Conservation (phyloP, 805 yeast genomes). For the Myxozyma neotropica region DNA sequence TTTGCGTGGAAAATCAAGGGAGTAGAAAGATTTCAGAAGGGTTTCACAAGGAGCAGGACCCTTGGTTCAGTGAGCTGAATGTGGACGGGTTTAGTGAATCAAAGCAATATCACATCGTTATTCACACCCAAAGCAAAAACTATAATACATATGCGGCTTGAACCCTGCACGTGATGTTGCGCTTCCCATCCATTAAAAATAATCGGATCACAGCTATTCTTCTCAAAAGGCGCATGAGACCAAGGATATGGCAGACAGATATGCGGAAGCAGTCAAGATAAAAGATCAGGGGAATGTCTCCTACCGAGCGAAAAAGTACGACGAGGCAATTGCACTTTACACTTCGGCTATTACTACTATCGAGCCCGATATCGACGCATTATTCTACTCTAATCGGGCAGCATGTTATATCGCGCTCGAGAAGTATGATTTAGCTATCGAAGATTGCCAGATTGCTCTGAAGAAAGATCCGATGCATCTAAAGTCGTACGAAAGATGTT, state of each 20-base stretch:
- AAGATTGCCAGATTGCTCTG: conserved; percentile 84
- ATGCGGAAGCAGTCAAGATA: background rate
- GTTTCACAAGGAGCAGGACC: no score
- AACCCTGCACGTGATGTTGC: no score
- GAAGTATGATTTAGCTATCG: conserved; percentile 79
- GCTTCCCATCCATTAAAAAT: no score
- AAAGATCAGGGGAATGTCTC: conserved; percentile 86
- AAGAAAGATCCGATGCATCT: conserved; percentile 83
- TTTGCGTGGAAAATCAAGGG: no score
- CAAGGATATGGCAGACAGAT: background rate
- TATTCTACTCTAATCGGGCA: conserved; percentile 91
- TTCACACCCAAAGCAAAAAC: no score
- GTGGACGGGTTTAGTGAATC: no score
- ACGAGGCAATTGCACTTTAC: conserved; percentile 76
- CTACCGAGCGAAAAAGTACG: conserved; percentile 69
- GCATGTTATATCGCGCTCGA: conserved; percentile 88
- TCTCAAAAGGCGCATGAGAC: background rate
- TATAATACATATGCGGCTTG: background rate
- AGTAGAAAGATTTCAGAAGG: no score
- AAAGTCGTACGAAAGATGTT: conserved; percentile 62
- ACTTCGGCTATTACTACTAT: conserved; percentile 70
- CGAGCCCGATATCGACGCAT: conserved; percentile 64
- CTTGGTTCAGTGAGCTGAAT: no score
- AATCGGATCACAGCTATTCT: background rate
- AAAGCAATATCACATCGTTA: no score